Conservation (phyloP, 2,329 filamentous ascomycete species). For the Epichloe sylvatica region DNA sequence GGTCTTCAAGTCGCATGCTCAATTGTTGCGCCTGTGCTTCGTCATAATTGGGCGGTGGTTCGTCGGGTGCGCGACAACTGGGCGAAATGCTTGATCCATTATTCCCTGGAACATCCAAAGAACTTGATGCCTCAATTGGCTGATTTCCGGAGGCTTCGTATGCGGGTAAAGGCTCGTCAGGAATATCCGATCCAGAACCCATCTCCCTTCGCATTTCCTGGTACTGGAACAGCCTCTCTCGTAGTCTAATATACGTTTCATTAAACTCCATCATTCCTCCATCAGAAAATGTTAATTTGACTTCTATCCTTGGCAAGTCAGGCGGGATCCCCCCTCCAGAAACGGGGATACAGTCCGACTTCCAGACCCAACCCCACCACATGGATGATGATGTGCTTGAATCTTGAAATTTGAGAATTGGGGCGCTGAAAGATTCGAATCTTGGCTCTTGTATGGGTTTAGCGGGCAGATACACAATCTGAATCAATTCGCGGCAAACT, state of each 20-base stretch:
- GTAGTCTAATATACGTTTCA: slow-evolving; percentile 66
- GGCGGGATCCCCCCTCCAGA: slow-evolving; percentile 75
- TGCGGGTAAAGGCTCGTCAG: slow-evolving; percentile 75
- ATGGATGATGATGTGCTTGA: slow-evolving; percentile 67
- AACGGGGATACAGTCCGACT: slow-evolving; percentile 65
- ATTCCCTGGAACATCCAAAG: slow-evolving; percentile 13
- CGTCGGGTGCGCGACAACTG: slow-evolving; percentile 39
- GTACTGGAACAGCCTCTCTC: slow-evolving; percentile 69
- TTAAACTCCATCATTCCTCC: slow-evolving; percentile 92
- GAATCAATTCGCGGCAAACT: not conserved
- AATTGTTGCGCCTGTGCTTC: slow-evolving; percentile 67
- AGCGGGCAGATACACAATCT: slow-evolving; percentile 80
- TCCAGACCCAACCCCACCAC: slow-evolving; percentile 91
- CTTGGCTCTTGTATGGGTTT: slow-evolving; percentile 44
- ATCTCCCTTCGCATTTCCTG: slow-evolving; percentile 59
- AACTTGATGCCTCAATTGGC: slow-evolving; percentile 15
- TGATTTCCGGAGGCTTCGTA: slow-evolving; percentile 50
- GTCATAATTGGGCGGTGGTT: slow-evolving; percentile 83
- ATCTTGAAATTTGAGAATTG: slow-evolving; percentile 77
- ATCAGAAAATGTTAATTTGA: slow-evolving; percentile 84
- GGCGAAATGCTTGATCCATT: slow-evolving; percentile 23
- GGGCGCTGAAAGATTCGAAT: slow-evolving; percentile 78
- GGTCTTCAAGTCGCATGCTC: slow-evolving; percentile 48
- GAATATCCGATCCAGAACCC: slow-evolving; percentile 49
- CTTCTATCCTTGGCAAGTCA: slow-evolving; percentile 56